Percentiles rank a stretch among this genome's conserved stretches.
These are phyloP conservation scores for Ramularia collo-cygni DNA, from an alignment of 2,329 filamentous ascomycete genomes.

Conservation along the genomic window DNA sequence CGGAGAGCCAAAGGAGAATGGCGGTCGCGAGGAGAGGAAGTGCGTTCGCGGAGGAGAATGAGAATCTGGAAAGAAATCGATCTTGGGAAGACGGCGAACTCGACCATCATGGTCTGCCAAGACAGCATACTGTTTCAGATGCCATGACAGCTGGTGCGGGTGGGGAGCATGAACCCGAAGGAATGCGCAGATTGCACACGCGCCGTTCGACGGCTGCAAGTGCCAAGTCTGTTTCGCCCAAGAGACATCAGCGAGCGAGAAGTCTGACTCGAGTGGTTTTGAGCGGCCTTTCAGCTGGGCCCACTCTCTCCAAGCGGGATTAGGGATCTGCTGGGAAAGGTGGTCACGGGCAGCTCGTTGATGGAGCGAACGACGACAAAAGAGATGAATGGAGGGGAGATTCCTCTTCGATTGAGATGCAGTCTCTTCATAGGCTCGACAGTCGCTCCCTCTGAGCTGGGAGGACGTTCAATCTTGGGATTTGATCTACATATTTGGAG, in stretches of 20 bases:
- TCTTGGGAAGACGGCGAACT: constrained; percentile 23
- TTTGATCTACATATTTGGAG: too few relatives aligned
- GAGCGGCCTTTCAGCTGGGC: constrained; percentile 23
- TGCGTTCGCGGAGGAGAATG: constrained; percentile 17
- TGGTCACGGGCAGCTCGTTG: too few relatives aligned
- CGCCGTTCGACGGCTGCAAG: constrained; percentile 12
- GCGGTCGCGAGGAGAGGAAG: constrained; percentile 18
- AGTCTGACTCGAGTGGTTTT: constrained; percentile 23
- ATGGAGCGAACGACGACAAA: too few relatives aligned
- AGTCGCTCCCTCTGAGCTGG: too few relatives aligned
- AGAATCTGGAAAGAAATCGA: constrained; percentile 8
- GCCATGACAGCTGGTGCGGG: constrained; percentile 16
- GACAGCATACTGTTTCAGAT: constrained; percentile 16
- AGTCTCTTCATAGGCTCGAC: too few relatives aligned
- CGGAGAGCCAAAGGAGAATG: constrained; percentile 30
- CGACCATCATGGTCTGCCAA: constrained; percentile 23
- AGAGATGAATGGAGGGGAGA: too few relatives aligned
- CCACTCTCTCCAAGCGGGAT: constrained; percentile 24
- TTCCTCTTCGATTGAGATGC: too few relatives aligned
- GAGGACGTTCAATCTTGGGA: too few relatives aligned
- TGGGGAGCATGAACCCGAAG: constrained; percentile 9
- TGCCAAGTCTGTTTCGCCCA: constrained; percentile 5
- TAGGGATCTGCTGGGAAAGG: constrained; percentile 2
- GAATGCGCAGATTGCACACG: constrained; percentile 10
- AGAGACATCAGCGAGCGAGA: constrained; percentile 14